These are phyloP conservation scores for Acephala macrosclerotiorum DNA, from an alignment of 2,329 filamentous ascomycete genomes.

Conservation along the genomic window DNA sequence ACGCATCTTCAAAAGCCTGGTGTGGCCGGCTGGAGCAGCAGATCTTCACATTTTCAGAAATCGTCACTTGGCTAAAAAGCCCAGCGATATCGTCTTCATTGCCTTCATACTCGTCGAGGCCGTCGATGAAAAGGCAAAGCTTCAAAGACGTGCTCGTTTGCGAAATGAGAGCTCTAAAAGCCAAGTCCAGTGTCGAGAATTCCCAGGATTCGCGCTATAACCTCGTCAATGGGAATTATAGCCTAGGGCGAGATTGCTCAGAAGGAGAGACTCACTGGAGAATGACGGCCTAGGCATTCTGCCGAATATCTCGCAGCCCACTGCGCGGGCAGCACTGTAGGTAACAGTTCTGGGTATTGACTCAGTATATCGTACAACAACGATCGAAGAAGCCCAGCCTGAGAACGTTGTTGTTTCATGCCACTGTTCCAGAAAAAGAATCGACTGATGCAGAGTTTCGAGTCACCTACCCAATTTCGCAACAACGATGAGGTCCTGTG, in stretches of 20 bases:
- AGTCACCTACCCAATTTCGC: constrained; percentile 38
- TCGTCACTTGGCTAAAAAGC: neutral
- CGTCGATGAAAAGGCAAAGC: constrained; percentile 12
- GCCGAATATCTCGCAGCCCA: neutral
- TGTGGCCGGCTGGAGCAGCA: constrained; percentile 2
- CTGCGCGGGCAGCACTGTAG: constrained; percentile 1
- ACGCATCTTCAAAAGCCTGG: constrained; percentile 3
- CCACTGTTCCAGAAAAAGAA: constrained; percentile 57
- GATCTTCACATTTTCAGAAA: constrained; percentile 4
- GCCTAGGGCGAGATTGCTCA: neutral
- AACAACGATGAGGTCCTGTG: constrained; percentile 24
- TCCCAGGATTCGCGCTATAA: neutral
- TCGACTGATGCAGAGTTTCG: constrained; percentile 40
- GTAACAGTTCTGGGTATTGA: neutral
- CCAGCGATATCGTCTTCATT: constrained; percentile 1
- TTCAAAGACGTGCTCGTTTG: neutral
- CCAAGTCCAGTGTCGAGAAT: neutral
- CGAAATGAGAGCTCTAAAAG: neutral
- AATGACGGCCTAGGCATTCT: neutral
- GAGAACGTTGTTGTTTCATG: constrained; percentile 32
- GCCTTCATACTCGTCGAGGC: constrained; percentile 8
- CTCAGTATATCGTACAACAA: constrained; percentile 12
- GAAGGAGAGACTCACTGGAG: neutral
- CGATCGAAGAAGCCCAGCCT: constrained; percentile 16
- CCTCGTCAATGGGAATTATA: neutral